Evolutionary conservation across 441 rosid genomes (phyloP), one percentile per base, ranked within the genome.

Genomic region (Adansonia gregorii): DNA sequence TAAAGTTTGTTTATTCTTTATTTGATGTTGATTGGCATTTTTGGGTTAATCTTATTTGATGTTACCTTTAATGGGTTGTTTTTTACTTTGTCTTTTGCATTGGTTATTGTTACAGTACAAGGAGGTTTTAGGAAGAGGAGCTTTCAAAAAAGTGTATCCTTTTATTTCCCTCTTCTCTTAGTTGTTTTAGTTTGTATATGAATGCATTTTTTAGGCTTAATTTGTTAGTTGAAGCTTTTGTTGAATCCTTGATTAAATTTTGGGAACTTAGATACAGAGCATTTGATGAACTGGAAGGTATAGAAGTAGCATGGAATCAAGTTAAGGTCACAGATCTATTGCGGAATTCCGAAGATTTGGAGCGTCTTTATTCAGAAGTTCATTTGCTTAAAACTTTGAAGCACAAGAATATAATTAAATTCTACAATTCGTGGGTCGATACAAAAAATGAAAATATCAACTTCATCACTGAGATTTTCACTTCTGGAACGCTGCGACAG

Each of bases 81-180:
- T 31, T 74, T 19, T 17, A 20, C 66, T 41, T 74, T 69, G 56
- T 74, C 68, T 79, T 74, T 45, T 55, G 15, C 19, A 35, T 76
- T 73, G 70, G 54, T 45, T 79, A 77, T 75, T 24, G 27, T 77
- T 80, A 81, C 89, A 89, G 94, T 90, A 89, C 76, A 89, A 85
- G 77, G 89, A 86, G 81, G 85, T 90, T 82, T 85, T 90, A 69
- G 94, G 92, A 54, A 90, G 88, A 83, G 94, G 94, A 41, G 90
- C 94, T 72, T 89, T 89, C 86, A 90, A 90, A 77, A 86, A 87
- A 81, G 94, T 89, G 94, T 90, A 90, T 90, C 94, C 91, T 86
- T 87, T 61, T 78, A 10, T 59, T 61, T 61, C 39, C 67, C 8
- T 72, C 15, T 67, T 19, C 8, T 54, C 14, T 71, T 15, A 45